Base-by-base conservation (phyloP, 2,329 filamentous ascomycete species). In the Aspergillus pseudonomiae region DNA sequence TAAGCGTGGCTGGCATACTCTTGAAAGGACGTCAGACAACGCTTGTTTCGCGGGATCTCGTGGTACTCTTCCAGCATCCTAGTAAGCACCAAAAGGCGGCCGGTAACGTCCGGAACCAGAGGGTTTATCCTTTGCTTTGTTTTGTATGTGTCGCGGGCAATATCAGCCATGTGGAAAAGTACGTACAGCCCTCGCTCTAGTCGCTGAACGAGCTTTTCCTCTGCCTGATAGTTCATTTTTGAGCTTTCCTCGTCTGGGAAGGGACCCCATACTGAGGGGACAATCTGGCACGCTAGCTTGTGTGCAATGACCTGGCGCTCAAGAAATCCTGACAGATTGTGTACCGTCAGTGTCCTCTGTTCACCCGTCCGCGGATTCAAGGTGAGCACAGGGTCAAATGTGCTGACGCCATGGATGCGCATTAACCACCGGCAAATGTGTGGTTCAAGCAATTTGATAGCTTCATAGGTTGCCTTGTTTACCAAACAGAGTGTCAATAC, bases 361-460 rank as follows among this genome's bases (percentile, higher is more conserved):
- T 68, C 65, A 32, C 72, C 69, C 11, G 67, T 73, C 57, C 59
- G 63, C 7, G 68, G 67, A 32, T 73, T 64, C 36, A 74, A 52
- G 14, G 79, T 75, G 67, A 89, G 87, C 16, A 88, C 83, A 10
- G 78, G 77, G 65, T 88, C 82, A 67, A 89, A 89, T 11, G 84
- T 85, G 30, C 85, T 80, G 4, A 83, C 84, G 60, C 88, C 88
- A 68, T 84, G 79, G n/a, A 62, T 57, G 21, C 70, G 72, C 63
- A 73, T 68, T 54, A 73, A 74, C 61, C 67, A 71, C n/a, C 59
- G 63, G 46, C 72, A 74, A 34, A 74, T 70, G 34, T 73, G 67
- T 24, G 67, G 64, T 50, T 74, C 72, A 30, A 74, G 64, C 9
- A 65, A 48, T 58, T 69, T 70, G 58, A 74, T 71, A 4, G 67